Conservation (phyloP, 768 basidiomycete species). For the Suillus fuscotomentosus region DNA sequence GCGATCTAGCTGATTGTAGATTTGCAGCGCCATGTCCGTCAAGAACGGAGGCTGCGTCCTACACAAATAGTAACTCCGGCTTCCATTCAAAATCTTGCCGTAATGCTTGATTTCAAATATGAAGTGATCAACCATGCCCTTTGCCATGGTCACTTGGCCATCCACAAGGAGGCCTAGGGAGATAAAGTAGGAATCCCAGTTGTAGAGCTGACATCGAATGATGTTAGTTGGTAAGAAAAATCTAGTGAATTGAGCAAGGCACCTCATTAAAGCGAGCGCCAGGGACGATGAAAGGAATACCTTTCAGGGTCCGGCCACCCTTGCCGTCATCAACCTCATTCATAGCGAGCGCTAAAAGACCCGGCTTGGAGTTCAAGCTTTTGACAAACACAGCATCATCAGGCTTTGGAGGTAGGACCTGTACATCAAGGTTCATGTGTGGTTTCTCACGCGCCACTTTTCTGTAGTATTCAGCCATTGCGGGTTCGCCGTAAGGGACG, state of each 20-base stretch:
- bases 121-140: conserved; percentile 98
- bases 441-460: conserved; percentile 89
- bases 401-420: conserved; percentile 81
- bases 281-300: conserved; percentile 96
- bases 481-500: conserved; percentile 89
- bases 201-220: conserved; percentile 63
- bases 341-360: conserved; percentile 94
- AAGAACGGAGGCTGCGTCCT: conserved; percentile 98
- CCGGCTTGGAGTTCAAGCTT: conserved; percentile 91
- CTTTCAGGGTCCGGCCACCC: conserved; percentile 81
- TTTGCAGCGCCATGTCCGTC: conserved; percentile 97
- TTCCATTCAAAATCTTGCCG: conserved; percentile 95
- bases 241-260: conserved; percentile 18
- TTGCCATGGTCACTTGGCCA: conserved; percentile 90
- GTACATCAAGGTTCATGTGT: conserved; percentile 90
- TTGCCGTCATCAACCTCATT: conserved; percentile 79
- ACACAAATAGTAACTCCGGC: conserved; percentile 91
- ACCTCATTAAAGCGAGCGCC: conserved; percentile 95
- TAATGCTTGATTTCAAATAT: conserved; percentile 99
- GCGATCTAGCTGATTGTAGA: conserved; percentile 93
- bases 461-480: conserved; percentile 94
- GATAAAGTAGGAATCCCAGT: conserved; percentile 97
- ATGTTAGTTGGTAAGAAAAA: conserved; percentile 9
- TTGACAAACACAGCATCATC: conserved; percentile 90
- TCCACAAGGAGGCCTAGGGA: conserved; percentile 92